Base-by-base conservation (phyloP, 129 eudicot species). In the Pittosporum tobira region DNA sequence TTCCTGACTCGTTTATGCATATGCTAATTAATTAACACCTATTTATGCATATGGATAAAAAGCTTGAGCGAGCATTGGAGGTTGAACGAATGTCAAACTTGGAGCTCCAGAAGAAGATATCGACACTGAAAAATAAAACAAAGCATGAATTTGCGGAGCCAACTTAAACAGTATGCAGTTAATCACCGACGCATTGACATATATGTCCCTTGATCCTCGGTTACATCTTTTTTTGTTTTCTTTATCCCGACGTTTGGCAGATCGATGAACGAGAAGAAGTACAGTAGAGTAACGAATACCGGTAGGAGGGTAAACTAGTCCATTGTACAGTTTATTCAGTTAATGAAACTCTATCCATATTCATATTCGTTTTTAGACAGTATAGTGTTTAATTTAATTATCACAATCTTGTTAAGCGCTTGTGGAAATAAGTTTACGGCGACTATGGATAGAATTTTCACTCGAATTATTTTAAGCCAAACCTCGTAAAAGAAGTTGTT, bases 1-100 rank as follows among this genome's bases (percentile, higher is more conserved):
- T 8, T 18, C 5, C 1, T n/a, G 25, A 22, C 30, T 12, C 5
- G n/a, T 3, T n/a, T 21, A 8, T 5, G 6, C 9, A 20, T 42
- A 12, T 40, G 21, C 57, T 48, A n/a, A n/a, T n/a, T n/a, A n/a
- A n/a, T n/a, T n/a, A 7, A 49, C 71, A 11, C 9, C 30, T 42
- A 44, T 37, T 66, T 53, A 42, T 50, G 62, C 26, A 48, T 55
- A n/a, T n/a, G n/a, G 26, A 4, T 31, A 23, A 51, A 61, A 62
- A 89, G 95, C 94, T 91, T 71, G 98, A 91, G 60, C 81, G 98
- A 26, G 94, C 95, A 49, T 61, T 90, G 77, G 95, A 90, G 74
- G 66, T 63, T 15, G 98, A 86, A 34, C 73, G 88, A 52, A 71
- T 80, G 84, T 75, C 87, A 59, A 86, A 86, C 51, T 67, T 90